Conservation (phyloP, 805 yeast species). For the Candida dendrica region DNA sequence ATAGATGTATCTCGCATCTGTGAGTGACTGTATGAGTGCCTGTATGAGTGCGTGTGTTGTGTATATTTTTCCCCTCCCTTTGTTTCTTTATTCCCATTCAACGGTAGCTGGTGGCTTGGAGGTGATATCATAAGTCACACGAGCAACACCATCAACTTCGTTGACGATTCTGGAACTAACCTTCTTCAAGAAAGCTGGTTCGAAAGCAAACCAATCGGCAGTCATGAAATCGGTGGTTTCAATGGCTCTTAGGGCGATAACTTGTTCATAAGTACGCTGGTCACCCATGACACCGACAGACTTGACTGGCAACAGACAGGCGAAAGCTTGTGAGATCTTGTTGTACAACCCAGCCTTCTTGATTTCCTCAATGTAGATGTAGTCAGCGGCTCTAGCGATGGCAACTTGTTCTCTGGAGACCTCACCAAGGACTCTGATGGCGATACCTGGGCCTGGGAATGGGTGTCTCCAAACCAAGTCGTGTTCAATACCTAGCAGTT, state of each 20-base stretch:
- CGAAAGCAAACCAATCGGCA: slow-evolving; percentile 97
- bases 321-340: slow-evolving; percentile 95
- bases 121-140: slow-evolving; percentile 97
- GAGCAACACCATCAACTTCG: slow-evolving; percentile 98
- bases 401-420: slow-evolving; percentile 89
- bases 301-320: slow-evolving; percentile 92
- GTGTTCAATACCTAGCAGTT: slow-evolving; percentile 88
- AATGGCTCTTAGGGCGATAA: slow-evolving; percentile 96
- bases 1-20: no score
- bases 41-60: no score
- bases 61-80: no score
- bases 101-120: slow-evolving; percentile 99
- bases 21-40: no score
- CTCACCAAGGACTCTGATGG: slow-evolving; percentile 96
- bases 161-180: slow-evolving; percentile 95
- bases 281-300: slow-evolving; percentile 99
- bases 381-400: slow-evolving; percentile 96
- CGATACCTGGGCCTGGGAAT: slow-evolving; percentile 99
- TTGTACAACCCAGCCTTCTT: slow-evolving; percentile 86
- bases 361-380: slow-evolving; percentile 93
- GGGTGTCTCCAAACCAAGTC: slow-evolving; percentile 99
- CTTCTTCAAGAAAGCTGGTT: slow-evolving; percentile 82
- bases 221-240: slow-evolving; percentile 99
- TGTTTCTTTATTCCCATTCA: slow-evolving; percentile 79
- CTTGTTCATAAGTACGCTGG: slow-evolving; percentile 98